Percentiles rank a stretch among this genome's conserved stretches.
These are phyloP conservation scores for Lasiosphaeria ovina DNA, from an alignment of 495 filamentous ascomycete species.

Conservation along the genomic window DNA sequence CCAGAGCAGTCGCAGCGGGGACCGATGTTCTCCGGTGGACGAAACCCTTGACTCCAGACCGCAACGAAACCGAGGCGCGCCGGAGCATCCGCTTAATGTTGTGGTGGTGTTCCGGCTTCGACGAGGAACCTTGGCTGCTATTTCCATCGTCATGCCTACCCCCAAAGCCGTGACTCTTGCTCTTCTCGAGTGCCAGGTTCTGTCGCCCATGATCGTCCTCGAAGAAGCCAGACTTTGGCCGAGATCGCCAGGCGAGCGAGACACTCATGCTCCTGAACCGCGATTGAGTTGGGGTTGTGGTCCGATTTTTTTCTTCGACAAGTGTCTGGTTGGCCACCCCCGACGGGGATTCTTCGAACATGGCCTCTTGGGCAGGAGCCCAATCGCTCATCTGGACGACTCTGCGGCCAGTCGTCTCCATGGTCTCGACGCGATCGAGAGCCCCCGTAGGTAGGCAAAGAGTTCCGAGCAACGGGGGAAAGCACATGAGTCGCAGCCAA, in stretches of 20 bases:
- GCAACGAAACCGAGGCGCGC: slow-evolving; percentile 50
- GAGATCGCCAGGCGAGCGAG: slow-evolving; percentile 35
- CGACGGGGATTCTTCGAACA: slow-evolving; percentile 15
- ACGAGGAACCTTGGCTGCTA: slow-evolving; percentile 10
- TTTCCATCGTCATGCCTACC: slow-evolving; percentile 16
- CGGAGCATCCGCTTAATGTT: slow-evolving; percentile 46
- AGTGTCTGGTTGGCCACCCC: slow-evolving; percentile 6
- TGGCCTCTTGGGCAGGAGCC: slow-evolving; percentile 31
- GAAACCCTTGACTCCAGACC: slow-evolving; percentile 39
- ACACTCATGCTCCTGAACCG: slow-evolving; percentile 37
- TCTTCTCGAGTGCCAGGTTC: slow-evolving; percentile 30
- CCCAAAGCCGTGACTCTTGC: slow-evolving; percentile 30
- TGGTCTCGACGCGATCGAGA: slow-evolving; percentile 2
- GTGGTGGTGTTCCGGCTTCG: slow-evolving; percentile 23
- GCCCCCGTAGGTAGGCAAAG: neutral
- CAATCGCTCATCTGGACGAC: slow-evolving; percentile 38
- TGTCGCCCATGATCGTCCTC: slow-evolving; percentile 17
- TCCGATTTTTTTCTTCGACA: slow-evolving; percentile 14
- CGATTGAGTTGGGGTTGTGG: slow-evolving; percentile 10
- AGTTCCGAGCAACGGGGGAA: slow-evolving; percentile 3
- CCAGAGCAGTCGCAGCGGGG: slow-evolving; percentile 33
- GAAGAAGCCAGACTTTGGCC: slow-evolving; percentile 31
- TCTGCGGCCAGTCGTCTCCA: slow-evolving; percentile 20
- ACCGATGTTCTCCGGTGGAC: slow-evolving; percentile 48
- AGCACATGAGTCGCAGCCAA: neutral